phyloP scores from a whole-genome alignment of 179 eudicot genomes.

The Nepenthes alata region DNA sequence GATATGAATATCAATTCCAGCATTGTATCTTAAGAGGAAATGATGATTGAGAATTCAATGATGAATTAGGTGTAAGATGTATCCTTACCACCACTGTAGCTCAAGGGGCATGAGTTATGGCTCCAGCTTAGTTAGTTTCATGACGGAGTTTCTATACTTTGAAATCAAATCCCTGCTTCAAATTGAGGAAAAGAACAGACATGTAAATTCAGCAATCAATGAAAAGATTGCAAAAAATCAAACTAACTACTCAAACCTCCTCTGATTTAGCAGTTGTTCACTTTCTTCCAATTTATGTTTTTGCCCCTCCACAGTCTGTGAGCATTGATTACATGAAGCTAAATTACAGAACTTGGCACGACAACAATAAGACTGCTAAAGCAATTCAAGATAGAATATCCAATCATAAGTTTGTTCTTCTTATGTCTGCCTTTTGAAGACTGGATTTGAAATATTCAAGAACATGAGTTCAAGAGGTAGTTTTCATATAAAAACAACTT shows the following conservation, averaged over 20 bases:
- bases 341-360: not conserved
- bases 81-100: not conserved
- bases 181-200: constrained; percentile 9
- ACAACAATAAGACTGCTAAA: no score
- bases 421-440: no score
- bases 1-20: no score
- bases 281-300: constrained; percentile 66
- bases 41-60: no score
- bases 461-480: not conserved
- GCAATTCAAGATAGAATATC: no score
- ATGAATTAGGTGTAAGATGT: no score
- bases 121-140: constrained; percentile 50
- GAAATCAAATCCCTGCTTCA: constrained; percentile 59
- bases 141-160: constrained; percentile 50
- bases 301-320: constrained; percentile 79
- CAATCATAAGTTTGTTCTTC: no score
- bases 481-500: not conserved
- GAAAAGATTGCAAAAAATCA: not conserved
- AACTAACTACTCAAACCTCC: constrained; percentile 33
- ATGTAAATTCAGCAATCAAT: not conserved
- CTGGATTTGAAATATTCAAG: not conserved
- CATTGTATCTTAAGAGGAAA: no score
- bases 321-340: constrained; percentile 7
- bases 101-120: constrained; percentile 16
- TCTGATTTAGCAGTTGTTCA: constrained; percentile 47